These are phyloP conservation scores for Puya raimondii DNA, from an alignment of 176 grass and related monocot genomes.

Conservation along the genomic window DNA sequence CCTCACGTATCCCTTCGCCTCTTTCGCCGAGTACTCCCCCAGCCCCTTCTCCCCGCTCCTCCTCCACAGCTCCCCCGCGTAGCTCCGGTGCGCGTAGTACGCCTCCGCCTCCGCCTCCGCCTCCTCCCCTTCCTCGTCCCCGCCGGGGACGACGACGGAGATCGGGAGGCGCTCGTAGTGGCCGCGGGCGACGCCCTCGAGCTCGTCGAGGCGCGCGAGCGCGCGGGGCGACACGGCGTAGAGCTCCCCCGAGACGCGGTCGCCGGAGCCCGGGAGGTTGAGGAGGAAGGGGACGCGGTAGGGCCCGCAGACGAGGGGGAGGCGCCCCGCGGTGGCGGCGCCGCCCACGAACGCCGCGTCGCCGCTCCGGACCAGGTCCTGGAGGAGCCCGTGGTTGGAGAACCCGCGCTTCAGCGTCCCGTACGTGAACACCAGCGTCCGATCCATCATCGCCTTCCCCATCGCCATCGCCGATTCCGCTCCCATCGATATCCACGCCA, in stretches of 20 bases:
- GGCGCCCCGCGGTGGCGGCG: slow-evolving; percentile 25
- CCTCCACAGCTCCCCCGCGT: slow-evolving; percentile 63
- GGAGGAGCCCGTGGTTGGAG: slow-evolving; percentile 69
- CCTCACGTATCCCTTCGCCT: slow-evolving; percentile 53
- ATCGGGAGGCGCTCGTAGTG: slow-evolving; percentile 82
- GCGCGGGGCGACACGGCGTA: slow-evolving; percentile 46
- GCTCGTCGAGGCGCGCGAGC: slow-evolving; percentile 61
- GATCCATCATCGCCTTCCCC: neutral
- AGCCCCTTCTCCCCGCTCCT: slow-evolving; percentile 47
- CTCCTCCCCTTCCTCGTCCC: slow-evolving; percentile 9
- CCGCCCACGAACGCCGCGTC: slow-evolving; percentile 47
- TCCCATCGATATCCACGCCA: no score
- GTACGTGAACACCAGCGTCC: slow-evolving; percentile 81
- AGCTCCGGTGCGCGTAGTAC: slow-evolving; percentile 67
- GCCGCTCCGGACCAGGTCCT: slow-evolving; percentile 37
- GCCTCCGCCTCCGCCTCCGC: slow-evolving; percentile 34
- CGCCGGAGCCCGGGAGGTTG: slow-evolving; percentile 38
- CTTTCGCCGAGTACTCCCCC: slow-evolving; percentile 51
- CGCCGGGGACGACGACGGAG: slow-evolving; percentile 25
- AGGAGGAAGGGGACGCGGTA: slow-evolving; percentile 97
- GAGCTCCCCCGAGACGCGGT: slow-evolving; percentile 61
- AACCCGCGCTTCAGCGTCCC: slow-evolving; percentile 85
- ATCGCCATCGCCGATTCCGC: neutral
- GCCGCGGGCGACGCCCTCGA: slow-evolving; percentile 46
- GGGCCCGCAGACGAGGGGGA: slow-evolving; percentile 80